Evolutionary conservation across 352 stramenopile genomes (phyloP).

Genomic region (Pythium utonaiense): DNA sequence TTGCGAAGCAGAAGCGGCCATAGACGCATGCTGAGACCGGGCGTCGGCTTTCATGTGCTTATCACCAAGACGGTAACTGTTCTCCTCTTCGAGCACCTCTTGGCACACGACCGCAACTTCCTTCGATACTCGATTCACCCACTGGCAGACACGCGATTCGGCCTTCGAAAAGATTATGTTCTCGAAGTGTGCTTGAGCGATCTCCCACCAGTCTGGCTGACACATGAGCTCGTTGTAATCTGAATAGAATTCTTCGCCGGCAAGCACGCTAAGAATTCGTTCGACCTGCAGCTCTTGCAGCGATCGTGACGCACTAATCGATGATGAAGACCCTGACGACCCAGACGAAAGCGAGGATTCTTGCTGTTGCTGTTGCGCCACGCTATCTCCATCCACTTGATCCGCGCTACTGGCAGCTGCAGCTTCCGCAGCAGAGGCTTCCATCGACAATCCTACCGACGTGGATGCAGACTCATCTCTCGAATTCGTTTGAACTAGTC

Average conservation of each 20-base stretch:
- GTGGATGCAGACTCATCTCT: slow-evolving; percentile 57
- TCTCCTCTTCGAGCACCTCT: slow-evolving; percentile 51
- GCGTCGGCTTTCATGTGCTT: not conserved
- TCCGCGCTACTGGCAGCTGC: not conserved
- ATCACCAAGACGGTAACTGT: slow-evolving; percentile 13
- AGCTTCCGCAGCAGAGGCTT: slow-evolving; percentile 5
- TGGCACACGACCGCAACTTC: slow-evolving; percentile 56
- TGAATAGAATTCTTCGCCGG: slow-evolving; percentile 79
- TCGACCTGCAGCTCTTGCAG: slow-evolving; percentile 70
- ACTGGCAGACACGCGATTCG: slow-evolving; percentile 69
- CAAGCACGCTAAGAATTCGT: slow-evolving; percentile 69
- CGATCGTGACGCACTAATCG: slow-evolving; percentile 25
- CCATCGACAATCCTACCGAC: slow-evolving; percentile 33
- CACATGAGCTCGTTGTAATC: slow-evolving; percentile 83
- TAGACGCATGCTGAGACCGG: not conserved
- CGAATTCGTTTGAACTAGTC: slow-evolving; percentile 75
- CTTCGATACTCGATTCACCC: slow-evolving; percentile 57
- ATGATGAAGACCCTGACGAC: slow-evolving; percentile 17
- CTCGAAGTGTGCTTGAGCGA: slow-evolving; percentile 84
- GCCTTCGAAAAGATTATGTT: slow-evolving; percentile 74
- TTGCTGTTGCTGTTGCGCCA: not conserved
- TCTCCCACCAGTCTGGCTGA: slow-evolving; percentile 73
- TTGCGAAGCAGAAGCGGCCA: slow-evolving; percentile 6
- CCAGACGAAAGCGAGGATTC: slow-evolving; percentile 3
- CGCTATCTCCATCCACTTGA: not conserved